phyloP scores from a whole-genome alignment of 345 rosid species.

The Cardiospermum halicacabum region DNA sequence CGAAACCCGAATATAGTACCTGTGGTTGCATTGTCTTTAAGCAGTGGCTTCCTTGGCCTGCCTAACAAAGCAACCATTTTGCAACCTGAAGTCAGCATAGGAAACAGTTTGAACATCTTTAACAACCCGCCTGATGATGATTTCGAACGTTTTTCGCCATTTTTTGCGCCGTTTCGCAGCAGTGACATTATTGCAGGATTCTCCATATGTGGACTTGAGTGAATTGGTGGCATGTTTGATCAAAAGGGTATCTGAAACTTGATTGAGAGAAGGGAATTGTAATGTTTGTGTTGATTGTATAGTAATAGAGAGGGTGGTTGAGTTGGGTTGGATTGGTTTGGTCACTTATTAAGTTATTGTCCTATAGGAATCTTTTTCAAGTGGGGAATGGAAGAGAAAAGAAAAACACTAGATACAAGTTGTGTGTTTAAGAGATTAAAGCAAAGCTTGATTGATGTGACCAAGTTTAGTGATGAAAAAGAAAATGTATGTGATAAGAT shows the following conservation, averaged over 20 bases:
- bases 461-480: constrained; percentile 40
- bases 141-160: constrained; percentile 45
- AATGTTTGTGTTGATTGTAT: background rate
- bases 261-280: constrained; percentile 10
- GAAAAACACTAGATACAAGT: constrained; percentile 14
- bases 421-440: constrained; percentile 18
- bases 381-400: constrained; percentile 29
- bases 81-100: constrained; percentile 95
- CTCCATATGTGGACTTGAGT: constrained; percentile 77
- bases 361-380: constrained; percentile 38
- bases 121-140: constrained; percentile 55
- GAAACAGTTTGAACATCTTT: constrained; percentile 80
- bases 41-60: constrained; percentile 61
- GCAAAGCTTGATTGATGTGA: constrained; percentile 42
- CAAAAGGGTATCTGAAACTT: background rate
- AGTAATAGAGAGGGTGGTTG: constrained; percentile 4
- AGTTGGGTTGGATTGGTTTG: constrained; percentile 29
- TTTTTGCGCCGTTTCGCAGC: constrained; percentile 48
- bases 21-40: constrained; percentile 76
- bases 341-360: constrained; percentile 34
- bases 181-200: constrained; percentile 66
- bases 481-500: constrained; percentile 33
- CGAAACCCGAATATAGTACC: constrained; percentile 87
- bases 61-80: constrained; percentile 86
- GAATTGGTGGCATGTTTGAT: constrained; percentile 56